Conservation (phyloP, 768 basidiomycete genomes). For the Pholiota conissans region DNA sequence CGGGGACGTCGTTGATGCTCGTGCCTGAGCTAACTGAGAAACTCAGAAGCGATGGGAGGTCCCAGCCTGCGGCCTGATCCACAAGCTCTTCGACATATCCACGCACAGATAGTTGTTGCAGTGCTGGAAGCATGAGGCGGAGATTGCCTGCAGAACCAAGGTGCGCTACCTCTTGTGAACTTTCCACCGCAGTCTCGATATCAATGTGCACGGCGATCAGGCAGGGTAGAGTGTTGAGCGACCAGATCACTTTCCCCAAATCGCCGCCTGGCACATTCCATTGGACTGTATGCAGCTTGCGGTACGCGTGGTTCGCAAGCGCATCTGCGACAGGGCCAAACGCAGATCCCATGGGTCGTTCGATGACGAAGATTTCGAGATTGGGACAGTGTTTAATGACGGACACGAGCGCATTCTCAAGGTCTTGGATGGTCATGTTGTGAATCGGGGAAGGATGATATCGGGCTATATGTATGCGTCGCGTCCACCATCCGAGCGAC, state of each 20-base stretch:
- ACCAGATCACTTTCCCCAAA: slow-evolving; percentile 70
- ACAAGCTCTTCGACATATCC: slow-evolving; percentile 66
- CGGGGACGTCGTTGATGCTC: slow-evolving; percentile 51
- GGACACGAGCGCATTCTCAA: slow-evolving; percentile 54
- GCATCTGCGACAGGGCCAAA: slow-evolving; percentile 69
- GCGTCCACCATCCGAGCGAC: slow-evolving; percentile 69
- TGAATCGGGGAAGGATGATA: slow-evolving; percentile 38
- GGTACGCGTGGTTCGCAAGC: slow-evolving; percentile 49
- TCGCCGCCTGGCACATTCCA: slow-evolving; percentile 57
- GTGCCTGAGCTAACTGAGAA: slow-evolving; percentile 56
- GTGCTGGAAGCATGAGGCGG: slow-evolving; percentile 48
- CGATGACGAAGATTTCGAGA: slow-evolving; percentile 70
- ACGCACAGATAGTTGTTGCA: slow-evolving; percentile 63
- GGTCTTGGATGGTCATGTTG: slow-evolving; percentile 43
- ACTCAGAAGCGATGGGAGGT: slow-evolving; percentile 56
- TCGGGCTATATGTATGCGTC: slow-evolving; percentile 67
- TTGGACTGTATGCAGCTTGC: slow-evolving; percentile 58
- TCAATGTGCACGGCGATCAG: slow-evolving; percentile 58
- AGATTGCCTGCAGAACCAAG: slow-evolving; percentile 65
- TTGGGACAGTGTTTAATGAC: slow-evolving; percentile 70
- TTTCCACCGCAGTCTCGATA: slow-evolving; percentile 38
- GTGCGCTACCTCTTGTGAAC: slow-evolving; percentile 33
- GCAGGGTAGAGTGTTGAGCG: slow-evolving; percentile 58
- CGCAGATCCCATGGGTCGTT: slow-evolving; percentile 58
- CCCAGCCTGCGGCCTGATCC: slow-evolving; percentile 70